Base-by-base conservation (phyloP, 148 eudicot genomes). In the Vaccinium myrtillus region DNA sequence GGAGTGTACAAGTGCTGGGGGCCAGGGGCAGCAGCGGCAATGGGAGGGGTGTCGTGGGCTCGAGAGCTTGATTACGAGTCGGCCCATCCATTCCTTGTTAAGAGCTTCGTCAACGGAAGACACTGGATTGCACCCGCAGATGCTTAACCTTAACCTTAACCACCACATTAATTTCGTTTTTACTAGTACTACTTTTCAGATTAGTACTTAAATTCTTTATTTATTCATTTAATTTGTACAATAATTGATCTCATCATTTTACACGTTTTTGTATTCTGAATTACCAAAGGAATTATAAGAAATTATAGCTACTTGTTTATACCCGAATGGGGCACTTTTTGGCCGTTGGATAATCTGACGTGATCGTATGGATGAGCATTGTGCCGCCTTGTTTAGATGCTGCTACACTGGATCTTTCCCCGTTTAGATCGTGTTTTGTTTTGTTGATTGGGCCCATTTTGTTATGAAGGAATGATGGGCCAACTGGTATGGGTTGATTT, bases 61-160 rank as follows among this genome's bases (percentile, higher is more conserved):
- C 82, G 91, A 82, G 99, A 97, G 86, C 87, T 97, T 30, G 94
- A 97, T 81, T 97, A 79, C 48, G 93, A 93, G 1, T 76, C 91
- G 18, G 99, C 98, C 18, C 99, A 97, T 86, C 96, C 89, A 7
- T 97, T 97, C 83, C 90, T 95, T 27, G 95, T 84, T 43, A 97
- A 97, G 91, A 97, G 99, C 85, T 97, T 97, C 85, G 99, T 97
- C 32, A 97, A 97, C 83, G 99, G 98, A 30, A 86, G 99, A 51
- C 99, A 97, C 83, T 95, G 99, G 99, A 97, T 97, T 87, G 88
- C 75, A 2, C 95, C 94, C 39, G 65, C 89, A 43, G 98, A 97
- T 91, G 96, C 96, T 63, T 97, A 88, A 82, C 39, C 39, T 36
- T 36, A 36, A 36, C 39, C 11, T 7, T 65, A 2, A 39, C 9